Conservation (phyloP, 140 eudicot genomes). For the Flaveria floridana region DNA sequence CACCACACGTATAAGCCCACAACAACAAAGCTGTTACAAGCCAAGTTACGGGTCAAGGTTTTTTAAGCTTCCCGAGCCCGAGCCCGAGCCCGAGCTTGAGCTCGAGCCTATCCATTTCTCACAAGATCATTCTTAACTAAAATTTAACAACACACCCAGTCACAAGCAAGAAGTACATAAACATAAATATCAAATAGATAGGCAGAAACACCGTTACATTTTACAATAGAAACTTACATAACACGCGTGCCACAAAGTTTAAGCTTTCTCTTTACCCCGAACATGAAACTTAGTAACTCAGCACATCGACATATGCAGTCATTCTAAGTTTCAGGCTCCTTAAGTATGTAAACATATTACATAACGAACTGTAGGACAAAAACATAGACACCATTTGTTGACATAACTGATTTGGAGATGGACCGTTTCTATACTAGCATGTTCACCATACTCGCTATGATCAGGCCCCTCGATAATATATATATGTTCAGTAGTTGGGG, state of each 20-base stretch:
- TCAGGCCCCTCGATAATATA: neutral
- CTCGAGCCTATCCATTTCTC: neutral
- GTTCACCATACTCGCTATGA: constrained; percentile 24
- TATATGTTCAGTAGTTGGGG: constrained; percentile 52
- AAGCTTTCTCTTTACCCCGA: constrained; percentile 28
- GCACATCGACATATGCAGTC: constrained; percentile 21
- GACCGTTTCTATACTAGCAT: constrained; percentile 28
- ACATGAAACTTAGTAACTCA: constrained; percentile 28
- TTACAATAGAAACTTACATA: constrained; percentile 21
- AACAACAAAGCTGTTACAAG: too few species aligned
- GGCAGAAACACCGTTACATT: constrained; percentile 23
- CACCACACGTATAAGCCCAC: too few species aligned
- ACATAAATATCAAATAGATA: constrained; percentile 17
- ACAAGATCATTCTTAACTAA: neutral
- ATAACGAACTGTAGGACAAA: neutral
- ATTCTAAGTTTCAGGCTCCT: constrained; percentile 34
- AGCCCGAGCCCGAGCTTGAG: neutral
- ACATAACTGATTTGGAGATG: constrained; percentile 15
- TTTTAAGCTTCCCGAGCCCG: too few species aligned
- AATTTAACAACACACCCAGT: neutral
- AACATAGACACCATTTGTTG: constrained; percentile 16
- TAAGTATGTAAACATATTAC: constrained; percentile 22
- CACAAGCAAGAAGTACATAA: constrained; percentile 19
- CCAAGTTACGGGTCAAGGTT: too few species aligned
- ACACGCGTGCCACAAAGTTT: constrained; percentile 28